Evolutionary conservation across 352 stramenopile genomes (phyloP).

Genomic region (Pythium aristosporum): DNA sequence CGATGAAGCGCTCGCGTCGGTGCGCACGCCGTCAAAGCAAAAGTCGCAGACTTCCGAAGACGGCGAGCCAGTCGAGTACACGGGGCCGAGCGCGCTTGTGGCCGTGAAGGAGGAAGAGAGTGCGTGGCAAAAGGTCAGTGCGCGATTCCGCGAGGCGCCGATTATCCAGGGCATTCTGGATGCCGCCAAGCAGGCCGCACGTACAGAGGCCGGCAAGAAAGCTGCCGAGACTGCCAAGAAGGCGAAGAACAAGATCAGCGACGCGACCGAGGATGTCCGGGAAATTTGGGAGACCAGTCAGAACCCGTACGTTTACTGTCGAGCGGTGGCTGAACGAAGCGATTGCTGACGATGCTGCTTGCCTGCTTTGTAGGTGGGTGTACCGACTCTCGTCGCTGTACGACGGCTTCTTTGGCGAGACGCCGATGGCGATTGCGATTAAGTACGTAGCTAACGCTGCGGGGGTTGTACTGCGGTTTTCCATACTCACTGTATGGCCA

Average conservation of each 20-base stretch:
- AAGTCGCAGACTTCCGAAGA: constrained; percentile 36
- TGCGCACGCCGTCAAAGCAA: constrained; percentile 44
- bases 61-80: constrained; percentile 54
- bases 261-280: constrained; percentile 79
- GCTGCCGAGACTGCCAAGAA: constrained; percentile 70
- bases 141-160: constrained; percentile 91
- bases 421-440: constrained; percentile 93
- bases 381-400: constrained; percentile 98
- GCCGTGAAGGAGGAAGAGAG: constrained; percentile 93
- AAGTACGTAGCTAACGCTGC: constrained; percentile 35
- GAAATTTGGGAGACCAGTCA: constrained; percentile 99
- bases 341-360: background rate
- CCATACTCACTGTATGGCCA: background rate
- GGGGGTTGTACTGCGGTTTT: background rate
- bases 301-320: constrained; percentile 87
- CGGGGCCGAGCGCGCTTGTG: constrained; percentile 70
- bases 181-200: constrained; percentile 72
- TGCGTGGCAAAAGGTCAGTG: constrained; percentile 94
- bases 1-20: constrained; percentile 72
- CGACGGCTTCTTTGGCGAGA: constrained; percentile 97
- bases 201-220: constrained; percentile 75
- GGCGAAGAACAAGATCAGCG: constrained; percentile 78
- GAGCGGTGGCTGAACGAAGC: background rate
- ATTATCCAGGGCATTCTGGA: constrained; percentile 93
- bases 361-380: constrained; percentile 65